These are phyloP conservation scores for Komagataella pseudopastoris DNA, from an alignment of 805 yeast genomes.

Conservation along the genomic window DNA sequence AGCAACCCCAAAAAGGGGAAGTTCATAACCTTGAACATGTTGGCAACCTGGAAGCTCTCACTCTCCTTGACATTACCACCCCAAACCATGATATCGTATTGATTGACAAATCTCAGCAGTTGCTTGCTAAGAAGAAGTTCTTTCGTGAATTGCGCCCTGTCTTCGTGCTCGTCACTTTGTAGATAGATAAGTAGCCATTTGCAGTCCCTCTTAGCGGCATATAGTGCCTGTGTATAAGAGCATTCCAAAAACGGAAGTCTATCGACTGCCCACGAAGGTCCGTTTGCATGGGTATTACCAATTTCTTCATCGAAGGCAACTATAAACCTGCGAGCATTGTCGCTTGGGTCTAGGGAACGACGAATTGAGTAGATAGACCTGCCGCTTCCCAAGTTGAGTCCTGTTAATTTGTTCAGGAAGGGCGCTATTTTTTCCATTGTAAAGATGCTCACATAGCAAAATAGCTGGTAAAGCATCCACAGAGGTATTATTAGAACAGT, in stretches of 20 bases:
- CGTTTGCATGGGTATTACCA: constrained; percentile 3
- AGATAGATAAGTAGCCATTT: constrained; percentile 64
- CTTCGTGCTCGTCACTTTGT: constrained; percentile 61
- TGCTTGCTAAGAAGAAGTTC: constrained; percentile 37
- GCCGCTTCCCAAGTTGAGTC: background rate
- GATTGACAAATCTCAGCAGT: constrained; percentile 32
- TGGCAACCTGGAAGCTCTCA: constrained; percentile 76
- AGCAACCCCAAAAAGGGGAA: constrained; percentile 78
- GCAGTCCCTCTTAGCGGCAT: constrained; percentile 52
- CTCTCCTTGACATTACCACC: constrained; percentile 75
- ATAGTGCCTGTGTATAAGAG: constrained; percentile 71
- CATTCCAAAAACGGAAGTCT: constrained; percentile 44
- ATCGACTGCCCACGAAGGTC: constrained; percentile 4
- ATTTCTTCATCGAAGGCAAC: constrained; percentile 16
- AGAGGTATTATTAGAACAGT: background rate
- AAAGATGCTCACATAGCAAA: background rate
- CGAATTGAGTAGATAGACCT: background rate
- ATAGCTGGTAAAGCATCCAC: background rate
- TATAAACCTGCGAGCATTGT: constrained; percentile 19
- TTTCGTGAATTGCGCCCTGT: constrained; percentile 35
- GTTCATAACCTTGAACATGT: constrained; percentile 53
- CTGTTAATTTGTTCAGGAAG: background rate
- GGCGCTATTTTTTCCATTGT: background rate
- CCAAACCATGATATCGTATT: constrained; percentile 58
- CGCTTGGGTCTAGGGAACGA: constrained; percentile 11